These are phyloP conservation scores for Gymnopus androsaceus DNA, from an alignment of 1,284 basidiomycete genomes.

Conservation along the genomic window DNA sequence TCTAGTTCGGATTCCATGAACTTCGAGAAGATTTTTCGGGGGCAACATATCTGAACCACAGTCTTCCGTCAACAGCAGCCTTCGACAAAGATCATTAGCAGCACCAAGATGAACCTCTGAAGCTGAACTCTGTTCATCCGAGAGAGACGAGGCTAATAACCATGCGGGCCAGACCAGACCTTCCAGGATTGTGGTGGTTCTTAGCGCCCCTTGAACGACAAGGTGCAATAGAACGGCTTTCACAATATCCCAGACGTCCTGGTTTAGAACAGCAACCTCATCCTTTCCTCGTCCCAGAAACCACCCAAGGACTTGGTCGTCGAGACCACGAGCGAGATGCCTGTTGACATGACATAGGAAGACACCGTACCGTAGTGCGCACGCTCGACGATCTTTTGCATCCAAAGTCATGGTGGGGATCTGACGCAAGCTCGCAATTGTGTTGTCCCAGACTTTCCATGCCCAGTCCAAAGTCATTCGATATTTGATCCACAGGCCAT, in stretches of 20 bases:
- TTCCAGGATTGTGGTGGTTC: slow-evolving; percentile 67
- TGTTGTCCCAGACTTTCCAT: slow-evolving; percentile 79
- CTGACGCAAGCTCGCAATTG: slow-evolving; percentile 68
- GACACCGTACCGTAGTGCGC: slow-evolving; percentile 62
- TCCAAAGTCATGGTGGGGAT: slow-evolving; percentile 58
- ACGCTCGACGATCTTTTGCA: slow-evolving; percentile 42
- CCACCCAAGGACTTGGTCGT: slow-evolving; percentile 69
- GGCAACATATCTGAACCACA: slow-evolving; percentile 45
- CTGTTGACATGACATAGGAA: slow-evolving; percentile 75
- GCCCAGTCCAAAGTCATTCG: slow-evolving; percentile 70
- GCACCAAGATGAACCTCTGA: slow-evolving; percentile 55
- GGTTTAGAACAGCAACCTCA: slow-evolving; percentile 56
- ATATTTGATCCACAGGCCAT: slow-evolving; percentile 78
- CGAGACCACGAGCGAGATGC: slow-evolving; percentile 69
- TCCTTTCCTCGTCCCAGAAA: slow-evolving; percentile 63
- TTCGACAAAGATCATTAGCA: slow-evolving; percentile 61
- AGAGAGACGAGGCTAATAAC: slow-evolving; percentile 49
- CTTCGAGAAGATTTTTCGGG: slow-evolving; percentile 57
- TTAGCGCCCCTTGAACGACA: slow-evolving; percentile 65
- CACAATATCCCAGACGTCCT: slow-evolving; percentile 68
- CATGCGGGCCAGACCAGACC: slow-evolving; percentile 77
- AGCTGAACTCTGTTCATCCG: slow-evolving; percentile 36
- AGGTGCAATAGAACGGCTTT: slow-evolving; percentile 64
- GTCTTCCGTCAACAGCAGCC: slow-evolving; percentile 57
- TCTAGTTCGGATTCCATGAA: slow-evolving; percentile 67